Evolutionary conservation across 345 rosid species (phyloP).

Genomic region (Lepidium didymum): DNA sequence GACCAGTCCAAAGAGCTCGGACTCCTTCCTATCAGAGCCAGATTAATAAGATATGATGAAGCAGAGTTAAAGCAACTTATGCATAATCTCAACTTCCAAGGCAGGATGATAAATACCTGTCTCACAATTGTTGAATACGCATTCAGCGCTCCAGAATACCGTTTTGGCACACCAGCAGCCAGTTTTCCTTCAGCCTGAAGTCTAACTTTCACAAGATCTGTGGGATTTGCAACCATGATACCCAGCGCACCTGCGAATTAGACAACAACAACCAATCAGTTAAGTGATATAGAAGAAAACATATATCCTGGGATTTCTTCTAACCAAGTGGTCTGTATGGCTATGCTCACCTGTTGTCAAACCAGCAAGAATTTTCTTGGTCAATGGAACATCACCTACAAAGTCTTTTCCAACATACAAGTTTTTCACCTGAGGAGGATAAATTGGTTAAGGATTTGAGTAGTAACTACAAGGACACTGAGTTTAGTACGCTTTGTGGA

Average conservation of each 20-base stretch:
- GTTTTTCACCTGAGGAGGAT: constrained; percentile 59
- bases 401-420: constrained; percentile 74
- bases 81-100: constrained; percentile 6
- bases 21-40: constrained; percentile 72
- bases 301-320: not conserved
- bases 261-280: not conserved
- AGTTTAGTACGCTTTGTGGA: not conserved
- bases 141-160: constrained; percentile 85
- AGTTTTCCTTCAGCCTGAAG: constrained; percentile 98
- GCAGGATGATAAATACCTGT: constrained; percentile 51
- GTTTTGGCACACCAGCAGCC: constrained; percentile 89
- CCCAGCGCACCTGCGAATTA: constrained; percentile 69
- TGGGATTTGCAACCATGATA: constrained; percentile 85
- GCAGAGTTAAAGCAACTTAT: not conserved
- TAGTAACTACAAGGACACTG: not conserved
- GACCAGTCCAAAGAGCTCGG: constrained; percentile 90
- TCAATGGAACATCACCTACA: constrained; percentile 91
- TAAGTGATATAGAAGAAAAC: not conserved
- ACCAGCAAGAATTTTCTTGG: constrained; percentile 94
- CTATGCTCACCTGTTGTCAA: constrained; percentile 82
- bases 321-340: not conserved
- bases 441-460: not conserved
- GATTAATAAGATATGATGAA: constrained; percentile 5
- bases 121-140: constrained; percentile 90
- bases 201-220: constrained; percentile 98